Percentiles rank a stretch among this genome's conserved stretches.
phyloP scores from a whole-genome alignment of 371 early-diverging fungal genomes.

The Rhizopus delemar region DNA sequence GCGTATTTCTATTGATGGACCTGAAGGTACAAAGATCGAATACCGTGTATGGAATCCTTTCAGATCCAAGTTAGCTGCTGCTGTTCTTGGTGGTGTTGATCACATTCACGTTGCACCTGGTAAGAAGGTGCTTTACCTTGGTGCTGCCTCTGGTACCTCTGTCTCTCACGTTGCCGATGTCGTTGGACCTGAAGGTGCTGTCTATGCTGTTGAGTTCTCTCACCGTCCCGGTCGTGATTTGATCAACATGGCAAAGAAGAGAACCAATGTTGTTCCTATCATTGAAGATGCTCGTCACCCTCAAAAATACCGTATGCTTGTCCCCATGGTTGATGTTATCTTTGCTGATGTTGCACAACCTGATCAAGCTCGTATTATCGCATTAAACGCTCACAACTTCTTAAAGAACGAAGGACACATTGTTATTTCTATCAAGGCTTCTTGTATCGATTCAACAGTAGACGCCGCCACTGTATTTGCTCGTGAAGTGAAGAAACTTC shows the following conservation, averaged over 20 bases:
- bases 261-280: constrained; percentile 52
- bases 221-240: no score
- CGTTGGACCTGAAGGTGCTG: no score
- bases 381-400: constrained; percentile 88
- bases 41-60: constrained; percentile 91
- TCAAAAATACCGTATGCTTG: constrained; percentile 99
- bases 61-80: constrained; percentile 97
- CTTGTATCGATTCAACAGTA: no score
- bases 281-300: constrained; percentile 99
- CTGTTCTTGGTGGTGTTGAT: constrained; percentile 96
- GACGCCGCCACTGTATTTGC: no score
- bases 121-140: no score
- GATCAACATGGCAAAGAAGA: no score
- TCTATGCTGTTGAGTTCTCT: no score
- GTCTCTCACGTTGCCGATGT: no score
- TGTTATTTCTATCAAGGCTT: no score
- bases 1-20: not conserved
- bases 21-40: constrained; percentile 97
- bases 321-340: constrained; percentile 98
- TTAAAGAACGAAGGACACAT: no score
- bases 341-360: constrained; percentile 99
- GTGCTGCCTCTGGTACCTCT: no score
- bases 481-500: constrained; percentile 76
- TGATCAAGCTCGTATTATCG: constrained; percentile 99
- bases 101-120: no score